Evolutionary conservation across 257 asterid species (phyloP).

Genomic region (Forsythia viridissima): DNA sequence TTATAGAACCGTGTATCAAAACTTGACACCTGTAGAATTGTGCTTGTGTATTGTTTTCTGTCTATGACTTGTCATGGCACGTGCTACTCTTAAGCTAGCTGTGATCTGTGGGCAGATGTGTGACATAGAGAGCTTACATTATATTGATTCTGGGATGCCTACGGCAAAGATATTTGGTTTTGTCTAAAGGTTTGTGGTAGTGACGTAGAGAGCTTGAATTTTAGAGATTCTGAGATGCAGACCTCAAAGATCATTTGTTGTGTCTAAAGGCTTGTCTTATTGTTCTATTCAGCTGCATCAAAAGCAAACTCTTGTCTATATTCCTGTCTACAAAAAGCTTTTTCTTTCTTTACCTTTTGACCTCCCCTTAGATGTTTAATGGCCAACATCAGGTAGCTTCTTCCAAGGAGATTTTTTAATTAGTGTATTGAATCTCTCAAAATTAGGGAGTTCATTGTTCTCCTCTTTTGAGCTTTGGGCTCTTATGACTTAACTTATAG

Average conservation of each 20-base stretch:
- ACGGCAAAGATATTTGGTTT: background rate
- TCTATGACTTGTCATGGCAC: too few relatives aligned
- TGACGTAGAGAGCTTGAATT: background rate
- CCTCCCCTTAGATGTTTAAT: background rate
- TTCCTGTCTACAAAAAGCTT: background rate
- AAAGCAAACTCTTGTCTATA: background rate
- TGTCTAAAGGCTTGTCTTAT: background rate
- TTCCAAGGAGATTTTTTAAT: background rate
- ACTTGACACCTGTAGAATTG: background rate
- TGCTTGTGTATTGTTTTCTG: background rate
- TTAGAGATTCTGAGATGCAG: background rate
- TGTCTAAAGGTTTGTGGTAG: background rate
- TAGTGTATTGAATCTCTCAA: background rate
- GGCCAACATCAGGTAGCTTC: background rate
- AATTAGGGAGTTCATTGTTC: background rate
- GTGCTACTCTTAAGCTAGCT: background rate
- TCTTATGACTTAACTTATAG: background rate
- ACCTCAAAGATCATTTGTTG: background rate
- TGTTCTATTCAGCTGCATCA: background rate
- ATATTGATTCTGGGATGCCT: background rate
- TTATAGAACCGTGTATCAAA: background rate
- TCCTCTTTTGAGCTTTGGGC: background rate
- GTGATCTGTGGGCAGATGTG: background rate
- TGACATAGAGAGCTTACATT: background rate
- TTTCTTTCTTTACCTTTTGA: background rate